phyloP scores from a whole-genome alignment of 768 basidiomycete species.

The Psilocybe subaeruginosa region DNA sequence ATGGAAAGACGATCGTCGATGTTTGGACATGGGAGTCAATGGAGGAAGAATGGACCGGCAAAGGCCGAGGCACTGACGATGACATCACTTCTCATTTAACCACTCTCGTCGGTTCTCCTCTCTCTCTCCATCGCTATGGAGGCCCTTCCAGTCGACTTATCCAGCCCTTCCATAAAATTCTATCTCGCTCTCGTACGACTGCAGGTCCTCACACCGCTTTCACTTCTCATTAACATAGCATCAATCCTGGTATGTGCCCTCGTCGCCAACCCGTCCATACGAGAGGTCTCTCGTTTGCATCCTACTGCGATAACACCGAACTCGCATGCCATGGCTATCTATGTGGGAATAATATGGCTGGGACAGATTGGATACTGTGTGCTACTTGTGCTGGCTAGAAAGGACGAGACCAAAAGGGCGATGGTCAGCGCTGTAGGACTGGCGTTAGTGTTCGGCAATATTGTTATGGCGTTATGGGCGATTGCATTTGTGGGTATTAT shows the following conservation, averaged over 20 bases:
- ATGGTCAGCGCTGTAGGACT: conserved; percentile 36
- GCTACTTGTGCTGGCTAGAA: conserved; percentile 70
- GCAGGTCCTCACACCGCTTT: conserved; percentile 87
- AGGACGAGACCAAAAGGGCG: conserved; percentile 70
- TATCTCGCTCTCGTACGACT: conserved; percentile 73
- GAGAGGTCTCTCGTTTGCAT: conserved; percentile 51
- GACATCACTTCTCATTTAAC: neutral
- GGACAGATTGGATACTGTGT: conserved; percentile 84
- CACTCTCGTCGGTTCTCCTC: neutral
- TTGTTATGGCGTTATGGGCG: conserved; percentile 15
- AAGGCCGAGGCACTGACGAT: neutral
- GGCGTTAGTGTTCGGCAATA: conserved; percentile 19
- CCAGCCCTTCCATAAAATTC: conserved; percentile 63
- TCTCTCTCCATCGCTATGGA: conserved; percentile 43
- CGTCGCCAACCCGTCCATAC: conserved; percentile 66
- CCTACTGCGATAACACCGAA: conserved; percentile 78
- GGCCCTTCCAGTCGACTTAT: conserved; percentile 57
- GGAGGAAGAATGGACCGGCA: neutral
- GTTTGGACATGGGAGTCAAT: no score
- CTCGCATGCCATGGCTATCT: conserved; percentile 55
- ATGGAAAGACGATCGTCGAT: no score
- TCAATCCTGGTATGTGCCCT: conserved; percentile 69
- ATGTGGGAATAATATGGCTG: conserved; percentile 62
- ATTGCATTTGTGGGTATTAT: conserved; percentile 46
- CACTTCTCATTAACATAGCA: conserved; percentile 80